Conservation (phyloP, 768 basidiomycete species). For the Lactifluus pinguis region DNA sequence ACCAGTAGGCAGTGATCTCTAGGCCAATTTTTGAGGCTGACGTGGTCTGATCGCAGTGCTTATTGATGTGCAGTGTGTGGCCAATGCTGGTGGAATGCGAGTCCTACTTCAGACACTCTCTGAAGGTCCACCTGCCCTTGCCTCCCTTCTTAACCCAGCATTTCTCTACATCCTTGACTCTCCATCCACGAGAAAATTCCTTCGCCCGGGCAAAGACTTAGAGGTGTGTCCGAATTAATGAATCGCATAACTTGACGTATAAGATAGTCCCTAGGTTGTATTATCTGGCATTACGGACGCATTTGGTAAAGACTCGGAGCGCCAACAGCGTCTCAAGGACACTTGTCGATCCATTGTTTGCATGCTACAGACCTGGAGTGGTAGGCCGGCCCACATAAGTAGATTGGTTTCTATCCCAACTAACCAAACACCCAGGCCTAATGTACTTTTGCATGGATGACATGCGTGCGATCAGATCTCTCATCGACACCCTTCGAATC, state of each 20-base stretch:
- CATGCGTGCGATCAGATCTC: constrained; percentile 73
- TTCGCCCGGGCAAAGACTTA: constrained; percentile 77
- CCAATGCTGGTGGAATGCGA: constrained; percentile 74
- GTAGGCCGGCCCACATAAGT: constrained; percentile 36
- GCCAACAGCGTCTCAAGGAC: constrained; percentile 71
- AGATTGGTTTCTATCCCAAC: not conserved
- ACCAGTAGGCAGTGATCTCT: constrained; percentile 43
- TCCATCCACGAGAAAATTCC: constrained; percentile 68
- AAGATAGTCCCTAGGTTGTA: constrained; percentile 49
- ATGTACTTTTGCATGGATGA: constrained; percentile 93
- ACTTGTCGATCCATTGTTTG: constrained; percentile 70
- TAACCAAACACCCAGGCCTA: constrained; percentile 42
- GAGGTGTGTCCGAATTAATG: constrained; percentile 47
- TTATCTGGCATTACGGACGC: constrained; percentile 88
- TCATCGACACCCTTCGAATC: constrained; percentile 80
- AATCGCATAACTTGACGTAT: not conserved
- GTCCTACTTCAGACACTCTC: constrained; percentile 78
- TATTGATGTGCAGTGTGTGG: constrained; percentile 77
- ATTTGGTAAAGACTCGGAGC: constrained; percentile 73
- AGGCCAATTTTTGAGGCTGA: constrained; percentile 1
- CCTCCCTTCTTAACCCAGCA: constrained; percentile 65
- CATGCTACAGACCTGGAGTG: constrained; percentile 90
- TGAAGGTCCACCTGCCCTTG: constrained; percentile 83
- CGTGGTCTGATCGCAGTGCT: constrained; percentile 45
- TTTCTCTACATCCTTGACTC: constrained; percentile 82